Base-by-base conservation (phyloP, 208 protist genomes). In the Trypanosoma rangeli region DNA sequence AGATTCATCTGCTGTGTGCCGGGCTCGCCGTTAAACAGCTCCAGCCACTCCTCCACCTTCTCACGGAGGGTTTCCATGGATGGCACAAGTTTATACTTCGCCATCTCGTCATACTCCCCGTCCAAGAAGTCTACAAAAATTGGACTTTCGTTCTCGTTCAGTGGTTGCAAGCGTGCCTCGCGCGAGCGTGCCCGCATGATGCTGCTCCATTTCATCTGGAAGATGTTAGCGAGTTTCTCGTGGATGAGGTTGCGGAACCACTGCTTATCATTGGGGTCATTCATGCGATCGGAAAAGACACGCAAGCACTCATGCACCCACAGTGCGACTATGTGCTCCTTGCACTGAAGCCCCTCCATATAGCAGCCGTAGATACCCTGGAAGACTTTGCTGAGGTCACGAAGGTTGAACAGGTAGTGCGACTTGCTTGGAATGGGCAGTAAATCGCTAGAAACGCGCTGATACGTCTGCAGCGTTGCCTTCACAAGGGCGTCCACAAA, bases 361-460 rank as follows among this genome's bases (percentile, higher is more conserved):
- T 97, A 69, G 58, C 95, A 94, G 58, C 83, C 82, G 74, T 98
- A 88, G 59, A 99, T 89, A 53, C 98, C 98, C 75, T 99, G 96
- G 76, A 99, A 99, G 28, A 99, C 98, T 76, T 98, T 98, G 75
- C 89, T 95, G 44, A 99, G 83, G 78, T 99, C 98, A 59, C 97
- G 92, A 53, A 99, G 73, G 78, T 98, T 99, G 85, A 99, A 99
- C 29, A 99, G 76, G 77, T 99, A 99, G 86, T 99, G 98, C 20
- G 90, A 97, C 84, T 99, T 99, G 63, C 87, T 97, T 39, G 98
- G 98, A 50, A 98, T 99, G 0, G 98, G 98, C 37, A 98, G 82
- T 26, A 99, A 74, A 50, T 95, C 85, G 35, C 72, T 82, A 13
- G 84, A 89, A 13, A 99, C 89, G 39, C 82, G 82, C 61, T 92